Evolutionary conservation across 352 stramenopile genomes (phyloP), one percentile per base, ranked within the genome.

Genomic region (Globisporangium ultimum): DNA sequence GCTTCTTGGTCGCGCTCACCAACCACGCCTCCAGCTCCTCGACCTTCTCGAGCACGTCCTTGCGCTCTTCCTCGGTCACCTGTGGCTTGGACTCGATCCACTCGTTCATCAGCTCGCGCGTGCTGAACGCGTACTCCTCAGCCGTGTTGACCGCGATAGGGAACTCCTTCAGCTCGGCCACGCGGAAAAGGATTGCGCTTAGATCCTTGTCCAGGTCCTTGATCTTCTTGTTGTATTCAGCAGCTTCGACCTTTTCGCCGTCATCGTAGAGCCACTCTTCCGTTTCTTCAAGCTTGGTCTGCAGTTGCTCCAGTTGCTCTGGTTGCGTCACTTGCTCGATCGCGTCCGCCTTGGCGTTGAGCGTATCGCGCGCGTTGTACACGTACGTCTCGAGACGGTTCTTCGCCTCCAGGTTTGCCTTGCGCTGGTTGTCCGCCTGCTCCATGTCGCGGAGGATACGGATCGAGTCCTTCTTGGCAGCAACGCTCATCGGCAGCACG

Each of bases 251-350:
- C 67, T 89, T 86, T 54, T 96, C 93, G 48, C 87, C 91, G 40
- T 97, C 91, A 45, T 98, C 89, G 66, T 97, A 96, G 53, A 98
- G 68, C 94, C 95, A 98, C 38, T 97, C 89, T 62, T 97, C 88
- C 6, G 85, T 90, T 58, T 91, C 86, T 36, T 88, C 75, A 0
- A 95, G 72, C 59, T 85, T 75, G 22, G 78, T 72, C 22, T 67
- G 55, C 28, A 98, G 62, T 17, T 83, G 70, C 55, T 96, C 88
- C 13, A 95, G 72, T 64, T 98, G 88, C 47, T 96, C 87, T 1
- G 97, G 74, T 18, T 85, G 81, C 48, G 72, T 82, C 59, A 98
- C 73, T 15, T 82, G 49, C 51, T 95, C 85, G 15, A 89, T 71
- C 53, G 87, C 74, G 15, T 89, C 78, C 47, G 98, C 89, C 54